phyloP scores from a whole-genome alignment of 177 flowering plant genomes.

The Vitis hybrid region DNA sequence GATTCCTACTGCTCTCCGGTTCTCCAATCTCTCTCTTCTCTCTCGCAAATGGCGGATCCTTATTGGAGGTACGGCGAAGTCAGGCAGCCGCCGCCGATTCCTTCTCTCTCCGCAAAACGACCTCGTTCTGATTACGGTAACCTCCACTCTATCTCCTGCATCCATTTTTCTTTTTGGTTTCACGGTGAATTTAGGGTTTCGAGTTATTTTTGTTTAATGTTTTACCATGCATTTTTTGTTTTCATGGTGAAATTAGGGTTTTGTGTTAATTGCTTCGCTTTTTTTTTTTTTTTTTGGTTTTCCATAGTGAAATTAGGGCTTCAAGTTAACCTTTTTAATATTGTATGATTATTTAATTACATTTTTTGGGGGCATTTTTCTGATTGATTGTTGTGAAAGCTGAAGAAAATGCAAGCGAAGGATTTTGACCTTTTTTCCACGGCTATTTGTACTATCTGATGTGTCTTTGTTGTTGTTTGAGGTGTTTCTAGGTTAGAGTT shows the following conservation, averaged over 20 bases:
- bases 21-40: constrained; percentile 2
- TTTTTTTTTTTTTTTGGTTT: not conserved
- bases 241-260: constrained; percentile 14
- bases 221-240: not conserved
- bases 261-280: not conserved
- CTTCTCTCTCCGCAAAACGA: constrained; percentile 48
- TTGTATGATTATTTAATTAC: too few relatives aligned
- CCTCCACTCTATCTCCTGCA: not conserved
- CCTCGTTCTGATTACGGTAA: constrained; percentile 69
- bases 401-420: not conserved
- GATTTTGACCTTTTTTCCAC: too few relatives aligned
- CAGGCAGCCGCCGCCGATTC: constrained; percentile 37
- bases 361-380: not conserved
- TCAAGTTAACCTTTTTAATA: too few relatives aligned
- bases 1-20: not conserved
- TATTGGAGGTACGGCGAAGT: constrained; percentile 59
- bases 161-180: not conserved
- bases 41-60: constrained; percentile 41
- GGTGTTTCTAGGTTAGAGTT: too few relatives aligned
- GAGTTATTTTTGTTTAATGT: not conserved
- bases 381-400: constrained; percentile 1
- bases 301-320: too few relatives aligned
- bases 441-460: too few relatives aligned
- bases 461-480: too few relatives aligned
- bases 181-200: too few relatives aligned